Evolutionary conservation across 1,139 yeast species (phyloP).

Genomic region (Hyphopichia pseudoburtonii): DNA sequence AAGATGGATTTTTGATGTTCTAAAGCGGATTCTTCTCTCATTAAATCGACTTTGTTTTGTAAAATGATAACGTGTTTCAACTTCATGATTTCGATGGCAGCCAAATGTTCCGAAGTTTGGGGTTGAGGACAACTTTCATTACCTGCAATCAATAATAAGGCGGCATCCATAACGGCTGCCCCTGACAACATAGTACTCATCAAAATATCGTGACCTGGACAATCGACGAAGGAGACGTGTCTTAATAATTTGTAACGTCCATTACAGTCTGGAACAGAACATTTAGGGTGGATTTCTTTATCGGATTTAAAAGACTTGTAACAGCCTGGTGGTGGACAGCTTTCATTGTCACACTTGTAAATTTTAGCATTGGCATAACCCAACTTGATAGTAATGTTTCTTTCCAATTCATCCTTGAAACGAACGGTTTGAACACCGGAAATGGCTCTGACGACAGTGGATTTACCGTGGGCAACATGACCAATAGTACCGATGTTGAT

Average conservation of each 20-base stretch:
- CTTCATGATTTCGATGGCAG: conserved; percentile 99
- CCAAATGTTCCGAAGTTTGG: conserved; percentile 98
- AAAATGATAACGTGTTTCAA: conserved; percentile 93
- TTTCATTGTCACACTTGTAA: conserved; percentile 84
- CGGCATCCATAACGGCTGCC: conserved; percentile 99
- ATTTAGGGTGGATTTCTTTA: conserved; percentile 90
- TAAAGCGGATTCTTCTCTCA: conserved; percentile 95
- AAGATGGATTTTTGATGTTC: conserved; percentile 93
- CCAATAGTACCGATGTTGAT: conserved; percentile 99
- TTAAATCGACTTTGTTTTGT: conserved; percentile 97
- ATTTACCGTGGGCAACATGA: conserved; percentile 99
- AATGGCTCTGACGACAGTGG: conserved; percentile 97
- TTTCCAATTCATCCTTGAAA: conserved; percentile 97
- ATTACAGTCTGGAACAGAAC: conserved; percentile 77
- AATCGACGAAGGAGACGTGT: conserved; percentile 98
- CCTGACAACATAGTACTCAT: conserved; percentile 99
- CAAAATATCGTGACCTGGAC: conserved; percentile 99
- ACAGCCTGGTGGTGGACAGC: conserved; percentile 93
- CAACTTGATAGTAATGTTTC: conserved; percentile 96
- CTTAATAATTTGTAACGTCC: conserved; percentile 90
- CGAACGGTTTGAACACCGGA: conserved; percentile 99
- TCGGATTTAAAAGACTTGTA: conserved; percentile 93
- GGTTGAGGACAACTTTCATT: conserved; percentile 99
- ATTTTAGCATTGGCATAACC: conserved; percentile 99
- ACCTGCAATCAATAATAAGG: conserved; percentile 92